These are phyloP conservation scores for Maudiozyma saulgeensis DNA, from an alignment of 805 yeast species.

Conservation along the genomic window DNA sequence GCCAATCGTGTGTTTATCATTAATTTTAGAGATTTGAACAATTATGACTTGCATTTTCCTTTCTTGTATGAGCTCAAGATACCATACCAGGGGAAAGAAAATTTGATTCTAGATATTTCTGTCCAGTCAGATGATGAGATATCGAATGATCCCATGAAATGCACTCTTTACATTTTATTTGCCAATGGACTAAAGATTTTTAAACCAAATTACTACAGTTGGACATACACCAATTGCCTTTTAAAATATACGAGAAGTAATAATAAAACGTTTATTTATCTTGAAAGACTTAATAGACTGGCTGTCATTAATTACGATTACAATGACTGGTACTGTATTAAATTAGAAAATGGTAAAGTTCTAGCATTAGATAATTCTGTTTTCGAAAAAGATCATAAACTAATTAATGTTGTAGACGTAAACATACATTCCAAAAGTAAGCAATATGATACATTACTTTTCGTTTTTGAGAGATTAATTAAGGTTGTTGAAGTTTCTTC, in stretches of 20 bases:
- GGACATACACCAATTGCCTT: slow-evolving; percentile 15
- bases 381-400: slow-evolving; percentile 3
- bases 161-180: slow-evolving; percentile 12
- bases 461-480: slow-evolving; percentile 9
- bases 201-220: slow-evolving; percentile 15
- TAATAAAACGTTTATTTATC: slow-evolving; percentile 15
- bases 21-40: background rate
- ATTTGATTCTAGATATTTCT: slow-evolving; percentile 15
- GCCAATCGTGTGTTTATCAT: background rate
- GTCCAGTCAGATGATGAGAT: background rate
- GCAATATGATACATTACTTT: slow-evolving; percentile 5
- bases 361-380: slow-evolving; percentile 12
- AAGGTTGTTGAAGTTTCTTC: slow-evolving; percentile 14
- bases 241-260: slow-evolving; percentile 18
- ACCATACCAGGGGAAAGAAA: slow-evolving; percentile 11
- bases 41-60: background rate
- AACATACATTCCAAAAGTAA: background rate
- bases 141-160: background rate
- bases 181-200: slow-evolving; percentile 17
- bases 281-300: slow-evolving; percentile 20
- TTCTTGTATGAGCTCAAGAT: slow-evolving; percentile 10
- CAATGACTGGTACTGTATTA: slow-evolving; percentile 21
- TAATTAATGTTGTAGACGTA: slow-evolving; percentile 10
- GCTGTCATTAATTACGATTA: slow-evolving; percentile 15
- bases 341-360: slow-evolving; percentile 20